These are phyloP conservation scores for Umbelopsis ramanniana DNA, from an alignment of 192 early-diverging fungal genomes.

Conservation along the genomic window DNA sequence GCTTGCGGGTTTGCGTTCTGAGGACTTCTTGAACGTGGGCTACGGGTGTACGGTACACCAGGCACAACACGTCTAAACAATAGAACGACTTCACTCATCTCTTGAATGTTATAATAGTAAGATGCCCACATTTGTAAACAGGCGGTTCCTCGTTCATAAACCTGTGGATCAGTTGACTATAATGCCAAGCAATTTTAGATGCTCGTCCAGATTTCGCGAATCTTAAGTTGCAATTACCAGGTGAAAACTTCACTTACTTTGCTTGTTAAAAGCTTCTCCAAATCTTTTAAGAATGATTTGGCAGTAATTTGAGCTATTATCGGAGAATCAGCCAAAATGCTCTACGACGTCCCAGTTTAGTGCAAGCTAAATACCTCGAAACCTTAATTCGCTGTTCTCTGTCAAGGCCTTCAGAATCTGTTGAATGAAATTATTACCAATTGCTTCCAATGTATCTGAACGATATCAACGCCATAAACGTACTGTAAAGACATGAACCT, in stretches of 20 bases:
- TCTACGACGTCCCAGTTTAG: too few species aligned
- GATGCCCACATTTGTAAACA: slow-evolving; percentile 15
- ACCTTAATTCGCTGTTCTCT: slow-evolving; percentile 36
- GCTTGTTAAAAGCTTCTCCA: slow-evolving; percentile 5
- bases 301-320: slow-evolving; percentile 9
- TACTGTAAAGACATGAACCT: slow-evolving; percentile 19
- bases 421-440: background rate
- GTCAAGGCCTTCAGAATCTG: slow-evolving; percentile 37
- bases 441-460: background rate
- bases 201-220: too few species aligned
- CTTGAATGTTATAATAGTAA: slow-evolving; percentile 9
- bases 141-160: background rate
- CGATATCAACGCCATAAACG: background rate
- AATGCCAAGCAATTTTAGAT: background rate
- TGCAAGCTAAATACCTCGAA: slow-evolving; percentile 18
- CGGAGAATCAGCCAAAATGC: background rate
- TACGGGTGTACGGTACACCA: background rate
- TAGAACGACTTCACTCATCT: background rate
- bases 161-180: slow-evolving; percentile 13
- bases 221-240: background rate
- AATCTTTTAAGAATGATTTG: slow-evolving; percentile 16
- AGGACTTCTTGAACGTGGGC: background rate
- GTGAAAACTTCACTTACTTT: background rate
- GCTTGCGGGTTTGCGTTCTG: background rate
- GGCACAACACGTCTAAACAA: background rate